phyloP scores from a whole-genome alignment of 495 filamentous ascomycete genomes.

The Talaromyces thailandensis region DNA sequence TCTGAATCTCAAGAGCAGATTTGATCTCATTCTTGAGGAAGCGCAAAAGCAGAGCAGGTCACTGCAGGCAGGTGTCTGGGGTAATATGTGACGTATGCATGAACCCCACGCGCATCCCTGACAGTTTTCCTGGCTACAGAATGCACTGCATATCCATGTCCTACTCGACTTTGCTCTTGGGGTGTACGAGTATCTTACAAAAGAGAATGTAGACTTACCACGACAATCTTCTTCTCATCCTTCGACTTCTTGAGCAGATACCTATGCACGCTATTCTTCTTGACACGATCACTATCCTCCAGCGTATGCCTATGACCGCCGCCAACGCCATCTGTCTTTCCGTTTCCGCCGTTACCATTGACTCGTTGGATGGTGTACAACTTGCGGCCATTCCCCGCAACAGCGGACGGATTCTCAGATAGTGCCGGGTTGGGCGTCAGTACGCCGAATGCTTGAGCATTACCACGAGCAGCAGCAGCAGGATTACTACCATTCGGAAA shows the following conservation, averaged over 20 bases:
- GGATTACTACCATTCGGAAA: not conserved
- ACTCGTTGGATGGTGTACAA: constrained; percentile 71
- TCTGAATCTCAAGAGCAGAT: not conserved
- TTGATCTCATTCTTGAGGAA: not conserved
- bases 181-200: no score
- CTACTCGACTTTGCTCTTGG: not conserved
- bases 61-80: not conserved
- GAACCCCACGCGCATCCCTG: not conserved
- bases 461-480: not conserved
- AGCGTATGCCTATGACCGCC: constrained; percentile 68
- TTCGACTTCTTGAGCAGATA: constrained; percentile 57
- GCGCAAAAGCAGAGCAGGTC: no score
- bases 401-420: constrained; percentile 32
- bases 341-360: constrained; percentile 68
- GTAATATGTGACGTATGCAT: constrained; percentile 7
- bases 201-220: constrained; percentile 45
- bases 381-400: constrained; percentile 38
- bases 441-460: constrained; percentile 26
- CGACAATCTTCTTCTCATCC: constrained; percentile 51
- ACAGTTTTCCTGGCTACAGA: no score
- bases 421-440: constrained; percentile 26
- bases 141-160: not conserved
- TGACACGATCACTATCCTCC: constrained; percentile 73
- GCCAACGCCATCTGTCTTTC: constrained; percentile 57
- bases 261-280: constrained; percentile 73